Conservation (phyloP, 306 rosid species). For the Vicia faba region DNA sequence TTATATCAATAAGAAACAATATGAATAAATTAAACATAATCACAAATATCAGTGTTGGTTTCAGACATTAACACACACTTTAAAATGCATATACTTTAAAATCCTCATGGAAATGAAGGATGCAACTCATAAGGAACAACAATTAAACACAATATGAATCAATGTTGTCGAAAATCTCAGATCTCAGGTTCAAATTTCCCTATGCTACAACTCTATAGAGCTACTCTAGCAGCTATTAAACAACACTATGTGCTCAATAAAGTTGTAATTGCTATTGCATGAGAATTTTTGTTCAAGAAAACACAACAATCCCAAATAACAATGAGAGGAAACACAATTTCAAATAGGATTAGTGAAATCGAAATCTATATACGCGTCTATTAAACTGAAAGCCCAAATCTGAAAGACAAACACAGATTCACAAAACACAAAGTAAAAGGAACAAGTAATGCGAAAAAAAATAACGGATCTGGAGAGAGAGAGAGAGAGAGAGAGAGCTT, state of each 20-base stretch:
- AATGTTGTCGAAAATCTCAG: too few relatives aligned
- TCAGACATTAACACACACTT: too few relatives aligned
- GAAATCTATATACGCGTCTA: neutral
- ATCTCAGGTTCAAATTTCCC: too few relatives aligned
- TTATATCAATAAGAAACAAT: too few relatives aligned
- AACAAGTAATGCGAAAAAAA: neutral
- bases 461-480: slow-evolving; percentile 38
- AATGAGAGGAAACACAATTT: neutral
- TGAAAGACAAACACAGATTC: slow-evolving; percentile 24
- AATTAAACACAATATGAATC: neutral
- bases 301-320: neutral
- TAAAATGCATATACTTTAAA: slow-evolving; percentile 23
- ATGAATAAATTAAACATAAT: too few relatives aligned
- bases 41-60: too few relatives aligned
- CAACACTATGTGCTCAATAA: too few relatives aligned
- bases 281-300: neutral
- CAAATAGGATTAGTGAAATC: neutral
- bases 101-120: slow-evolving; percentile 6
- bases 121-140: neutral
- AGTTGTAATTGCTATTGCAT: neutral
- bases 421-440: slow-evolving; percentile 10
- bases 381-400: slow-evolving; percentile 1
- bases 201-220: too few relatives aligned
- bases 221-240: too few relatives aligned
- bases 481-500: slow-evolving; percentile 29